phyloP scores from a whole-genome alignment of 164 flowering plant genomes.

The Macadamia integrifolia region DNA sequence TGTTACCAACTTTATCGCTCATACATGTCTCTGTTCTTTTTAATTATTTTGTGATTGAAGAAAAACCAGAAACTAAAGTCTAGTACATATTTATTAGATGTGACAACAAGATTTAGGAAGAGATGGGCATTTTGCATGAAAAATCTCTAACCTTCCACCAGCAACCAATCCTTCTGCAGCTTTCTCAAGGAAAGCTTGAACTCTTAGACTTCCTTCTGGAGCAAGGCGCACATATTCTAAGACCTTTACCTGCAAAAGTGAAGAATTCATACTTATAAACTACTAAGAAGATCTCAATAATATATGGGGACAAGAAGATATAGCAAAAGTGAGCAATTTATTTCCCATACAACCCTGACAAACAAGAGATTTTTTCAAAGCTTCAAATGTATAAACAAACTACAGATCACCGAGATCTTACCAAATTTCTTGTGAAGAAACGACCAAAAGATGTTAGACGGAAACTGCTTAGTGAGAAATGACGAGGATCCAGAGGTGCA shows the following conservation, averaged over 20 bases:
- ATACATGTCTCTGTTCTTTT: too few relatives aligned
- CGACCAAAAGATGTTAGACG: conserved; percentile 78
- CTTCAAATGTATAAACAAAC: neutral
- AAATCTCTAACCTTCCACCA: conserved; percentile 72
- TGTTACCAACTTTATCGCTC: too few relatives aligned
- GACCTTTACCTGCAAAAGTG: conserved; percentile 54
- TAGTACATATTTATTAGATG: neutral
- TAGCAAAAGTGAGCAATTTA: neutral
- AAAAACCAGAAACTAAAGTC: neutral
- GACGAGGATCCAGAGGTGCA: conserved; percentile 69
- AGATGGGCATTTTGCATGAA: neutral
- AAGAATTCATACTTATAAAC: neutral
- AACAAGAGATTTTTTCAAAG: neutral
- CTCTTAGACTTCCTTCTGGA: conserved; percentile 88
- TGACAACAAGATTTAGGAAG: neutral
- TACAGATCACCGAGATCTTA: conserved; percentile 16
- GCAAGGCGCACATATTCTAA: conserved; percentile 78
- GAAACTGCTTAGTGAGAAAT: conserved; percentile 74
- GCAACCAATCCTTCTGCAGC: conserved; percentile 91
- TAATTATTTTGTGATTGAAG: neutral
- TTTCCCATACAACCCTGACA: too few relatives aligned
- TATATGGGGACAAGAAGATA: neutral
- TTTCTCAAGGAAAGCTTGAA: conserved; percentile 75
- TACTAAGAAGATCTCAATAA: neutral
- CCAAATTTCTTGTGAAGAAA: conserved; percentile 83